phyloP scores from a whole-genome alignment of 768 basidiomycete species.

The Boletus huronensis region DNA sequence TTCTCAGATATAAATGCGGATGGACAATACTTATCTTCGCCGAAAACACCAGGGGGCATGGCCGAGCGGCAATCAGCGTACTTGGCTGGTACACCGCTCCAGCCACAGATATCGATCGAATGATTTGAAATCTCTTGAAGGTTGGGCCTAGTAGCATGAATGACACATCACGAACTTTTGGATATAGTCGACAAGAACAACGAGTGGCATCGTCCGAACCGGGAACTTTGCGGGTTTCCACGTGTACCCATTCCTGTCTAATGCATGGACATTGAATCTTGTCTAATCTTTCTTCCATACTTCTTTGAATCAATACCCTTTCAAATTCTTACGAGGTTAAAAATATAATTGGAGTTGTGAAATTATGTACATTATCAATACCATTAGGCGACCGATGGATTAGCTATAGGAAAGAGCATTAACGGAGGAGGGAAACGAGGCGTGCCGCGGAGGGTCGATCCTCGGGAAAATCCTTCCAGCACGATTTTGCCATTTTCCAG shows the following conservation, averaged over 20 bases:
- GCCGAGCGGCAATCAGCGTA: slow-evolving; percentile 47
- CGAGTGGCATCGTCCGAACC: not conserved
- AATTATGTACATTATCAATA: not conserved
- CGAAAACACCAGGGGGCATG: slow-evolving; percentile 43
- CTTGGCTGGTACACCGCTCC: slow-evolving; percentile 41
- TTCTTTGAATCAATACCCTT: slow-evolving; percentile 6
- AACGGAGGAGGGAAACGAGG: not conserved
- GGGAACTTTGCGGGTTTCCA: slow-evolving; percentile 7
- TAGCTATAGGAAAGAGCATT: not conserved
- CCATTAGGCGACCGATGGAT: not conserved
- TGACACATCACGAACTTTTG: slow-evolving; percentile 2
- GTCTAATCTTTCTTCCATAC: slow-evolving; percentile 18
- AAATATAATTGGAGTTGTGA: not conserved
- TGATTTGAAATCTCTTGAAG: slow-evolving; percentile 28
- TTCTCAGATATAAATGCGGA: slow-evolving; percentile 46
- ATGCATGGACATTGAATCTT: slow-evolving; percentile 12
- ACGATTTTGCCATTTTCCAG: slow-evolving; percentile 9
- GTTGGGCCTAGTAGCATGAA: not conserved
- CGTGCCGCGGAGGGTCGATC: slow-evolving; percentile 13
- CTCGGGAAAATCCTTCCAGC: slow-evolving; percentile 9
- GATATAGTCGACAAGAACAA: slow-evolving; percentile 1
- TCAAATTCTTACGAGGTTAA: not conserved
- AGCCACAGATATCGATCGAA: slow-evolving; percentile 75
- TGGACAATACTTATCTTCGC: slow-evolving; percentile 41
- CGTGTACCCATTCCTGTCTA: slow-evolving; percentile 15